Evolutionary conservation across 371 early-diverging fungal genomes (phyloP).

Genomic region (Mortierella sp.): DNA sequence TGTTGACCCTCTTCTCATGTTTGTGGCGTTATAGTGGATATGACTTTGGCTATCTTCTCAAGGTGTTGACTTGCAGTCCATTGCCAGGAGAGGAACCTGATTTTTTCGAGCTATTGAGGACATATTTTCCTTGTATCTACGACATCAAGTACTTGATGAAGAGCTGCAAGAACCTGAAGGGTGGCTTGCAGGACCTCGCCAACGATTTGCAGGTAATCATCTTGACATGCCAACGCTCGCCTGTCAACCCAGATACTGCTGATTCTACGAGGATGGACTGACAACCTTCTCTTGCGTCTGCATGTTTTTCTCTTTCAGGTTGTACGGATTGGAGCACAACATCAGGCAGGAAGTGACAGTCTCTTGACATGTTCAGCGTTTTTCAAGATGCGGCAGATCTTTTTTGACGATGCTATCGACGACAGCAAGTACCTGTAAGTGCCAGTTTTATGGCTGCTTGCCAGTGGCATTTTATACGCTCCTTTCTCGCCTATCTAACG

Average conservation of each 20-base stretch:
- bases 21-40: conserved; percentile 81
- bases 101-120: conserved; percentile 95
- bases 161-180: conserved; percentile 95
- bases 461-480: background rate
- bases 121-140: conserved; percentile 98
- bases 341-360: conserved; percentile 99
- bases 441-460: too few species aligned
- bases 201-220: conserved; percentile 90
- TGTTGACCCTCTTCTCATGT: conserved; percentile 3
- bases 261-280: background rate
- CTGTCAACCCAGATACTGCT: background rate
- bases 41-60: conserved; percentile 99
- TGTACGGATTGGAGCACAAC: conserved; percentile 96
- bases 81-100: conserved; percentile 95
- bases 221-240: background rate
- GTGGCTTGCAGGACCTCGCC: conserved; percentile 99
- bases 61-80: conserved; percentile 92
- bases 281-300: background rate
- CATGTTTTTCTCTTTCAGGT: conserved; percentile 63
- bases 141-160: conserved; percentile 99
- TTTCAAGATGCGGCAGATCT: conserved; percentile 96
- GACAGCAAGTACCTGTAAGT: conserved; percentile 91
- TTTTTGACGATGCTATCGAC: conserved; percentile 95
- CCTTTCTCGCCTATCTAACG: background rate
- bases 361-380: conserved; percentile 96